Conservation (phyloP, 176 grass and related monocot genomes). For the Guadua angustifolia region DNA sequence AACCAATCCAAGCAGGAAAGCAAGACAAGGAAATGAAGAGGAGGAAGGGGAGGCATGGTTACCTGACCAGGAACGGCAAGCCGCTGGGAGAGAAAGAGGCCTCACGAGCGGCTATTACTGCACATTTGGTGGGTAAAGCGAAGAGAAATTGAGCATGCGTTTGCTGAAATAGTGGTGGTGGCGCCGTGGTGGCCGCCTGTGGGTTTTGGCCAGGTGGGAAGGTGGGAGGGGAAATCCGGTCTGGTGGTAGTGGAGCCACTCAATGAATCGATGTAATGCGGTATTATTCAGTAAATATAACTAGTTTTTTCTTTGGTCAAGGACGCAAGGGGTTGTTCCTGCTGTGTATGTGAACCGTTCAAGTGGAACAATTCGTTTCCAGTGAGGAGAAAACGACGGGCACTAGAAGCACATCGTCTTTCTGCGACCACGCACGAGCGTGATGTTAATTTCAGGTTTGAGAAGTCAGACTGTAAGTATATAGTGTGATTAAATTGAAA, state of each 20-base stretch:
- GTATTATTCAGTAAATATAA: too few species aligned
- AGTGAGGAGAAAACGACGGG: background rate
- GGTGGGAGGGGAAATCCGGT: background rate
- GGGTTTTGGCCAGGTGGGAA: background rate
- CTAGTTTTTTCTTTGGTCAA: too few species aligned
- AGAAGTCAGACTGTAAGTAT: background rate
- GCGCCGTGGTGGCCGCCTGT: too few species aligned
- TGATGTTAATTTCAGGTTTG: background rate
- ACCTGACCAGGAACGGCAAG: constrained; percentile 17
- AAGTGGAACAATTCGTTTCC: background rate
- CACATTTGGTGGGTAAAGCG: constrained; percentile 38
- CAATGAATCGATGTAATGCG: too few species aligned
- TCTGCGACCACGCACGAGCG: background rate
- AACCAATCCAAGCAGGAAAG: background rate
- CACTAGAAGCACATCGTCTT: background rate
- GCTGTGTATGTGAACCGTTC: background rate
- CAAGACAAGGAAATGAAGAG: background rate
- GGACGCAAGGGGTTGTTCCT: too few species aligned
- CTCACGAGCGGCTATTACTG: background rate
- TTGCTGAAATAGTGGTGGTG: background rate
- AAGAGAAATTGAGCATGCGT: background rate
- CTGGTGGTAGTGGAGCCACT: too few species aligned
- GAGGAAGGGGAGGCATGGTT: background rate
- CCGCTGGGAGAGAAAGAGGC: background rate
- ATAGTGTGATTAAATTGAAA: background rate